Percentiles rank a stretch among this genome's conserved stretches.
Conservation (phyloP, 768 basidiomycete species). For the Dioszegia crocea region DNA sequence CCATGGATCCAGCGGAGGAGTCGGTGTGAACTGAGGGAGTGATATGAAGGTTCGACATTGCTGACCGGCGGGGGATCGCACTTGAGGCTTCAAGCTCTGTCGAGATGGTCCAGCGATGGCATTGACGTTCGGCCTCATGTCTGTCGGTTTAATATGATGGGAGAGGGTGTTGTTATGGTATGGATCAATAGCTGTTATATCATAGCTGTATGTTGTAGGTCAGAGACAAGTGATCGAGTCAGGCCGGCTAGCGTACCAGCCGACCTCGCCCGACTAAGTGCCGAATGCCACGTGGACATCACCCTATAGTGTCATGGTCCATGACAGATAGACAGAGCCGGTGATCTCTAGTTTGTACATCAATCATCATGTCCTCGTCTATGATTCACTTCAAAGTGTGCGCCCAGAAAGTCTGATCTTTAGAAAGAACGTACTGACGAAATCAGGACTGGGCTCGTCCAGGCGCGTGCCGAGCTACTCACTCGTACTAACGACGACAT, state of each 20-base stretch:
- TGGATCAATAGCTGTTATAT: not conserved
- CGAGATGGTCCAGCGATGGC: conserved; percentile 5
- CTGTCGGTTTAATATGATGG: not conserved
- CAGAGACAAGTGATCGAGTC: too few species aligned
- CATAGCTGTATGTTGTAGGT: too few species aligned
- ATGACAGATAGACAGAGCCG: too few species aligned
- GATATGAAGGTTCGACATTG: conserved; percentile 4
- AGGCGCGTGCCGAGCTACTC: conserved; percentile 22
- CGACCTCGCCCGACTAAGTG: too few species aligned
- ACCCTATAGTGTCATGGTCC: too few species aligned
- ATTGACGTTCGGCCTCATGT: conserved; percentile 2
- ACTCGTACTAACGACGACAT: not conserved
- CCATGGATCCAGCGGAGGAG: conserved; percentile 5
- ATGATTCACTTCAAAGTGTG: conserved; percentile 42
- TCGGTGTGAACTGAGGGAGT: conserved; percentile 5
- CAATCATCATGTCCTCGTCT: conserved; percentile 4
- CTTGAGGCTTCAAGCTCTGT: not conserved
- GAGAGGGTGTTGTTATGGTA: not conserved
- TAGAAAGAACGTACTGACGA: too few species aligned
- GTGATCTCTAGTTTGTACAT: too few species aligned
- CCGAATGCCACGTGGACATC: too few species aligned
- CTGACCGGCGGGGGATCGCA: not conserved
- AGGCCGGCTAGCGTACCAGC: too few species aligned
- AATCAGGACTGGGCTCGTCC: conserved; percentile 33
- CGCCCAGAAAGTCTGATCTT: not conserved